Evolutionary conservation across 2,329 filamentous ascomycete species (phyloP).

Genomic region (Colletotrichum agaves): DNA sequence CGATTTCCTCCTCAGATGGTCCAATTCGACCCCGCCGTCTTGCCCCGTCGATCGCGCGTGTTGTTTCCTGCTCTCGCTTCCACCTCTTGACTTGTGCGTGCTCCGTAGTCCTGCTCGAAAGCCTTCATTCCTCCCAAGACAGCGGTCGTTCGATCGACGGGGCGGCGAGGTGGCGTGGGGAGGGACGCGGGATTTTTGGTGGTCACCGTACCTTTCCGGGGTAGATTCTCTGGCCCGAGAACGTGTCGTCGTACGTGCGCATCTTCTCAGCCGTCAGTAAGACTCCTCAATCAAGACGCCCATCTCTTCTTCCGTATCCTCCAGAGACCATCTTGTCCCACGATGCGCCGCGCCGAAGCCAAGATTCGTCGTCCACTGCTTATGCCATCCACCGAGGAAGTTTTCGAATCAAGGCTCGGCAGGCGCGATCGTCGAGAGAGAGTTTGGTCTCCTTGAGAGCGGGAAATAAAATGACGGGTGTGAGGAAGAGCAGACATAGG

Average conservation of each 20-base stretch:
- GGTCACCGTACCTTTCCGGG: constrained; percentile 70
- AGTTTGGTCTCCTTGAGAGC: background rate
- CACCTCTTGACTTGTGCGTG: background rate
- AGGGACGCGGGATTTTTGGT: background rate
- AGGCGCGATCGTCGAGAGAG: background rate
- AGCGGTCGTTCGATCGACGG: constrained; percentile 21
- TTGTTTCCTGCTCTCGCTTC: background rate
- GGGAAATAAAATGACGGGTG: background rate
- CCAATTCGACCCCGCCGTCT: no score
- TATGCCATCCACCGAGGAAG: background rate
- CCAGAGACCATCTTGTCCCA: background rate
- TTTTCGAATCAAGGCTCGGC: constrained; percentile 10
- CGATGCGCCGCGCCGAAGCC: background rate
- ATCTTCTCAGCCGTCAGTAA: constrained; percentile 56
- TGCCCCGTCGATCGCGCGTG: constrained; percentile 9
- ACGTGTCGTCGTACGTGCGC: constrained; percentile 75
- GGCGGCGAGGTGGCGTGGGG: background rate
- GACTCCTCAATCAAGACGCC: background rate
- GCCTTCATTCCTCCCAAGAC: background rate
- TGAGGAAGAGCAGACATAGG: background rate
- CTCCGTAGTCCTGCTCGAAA: background rate
- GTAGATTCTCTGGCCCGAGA: constrained; percentile 75
- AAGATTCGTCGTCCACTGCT: background rate
- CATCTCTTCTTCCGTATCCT: background rate
- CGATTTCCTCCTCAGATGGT: background rate